These are phyloP conservation scores for Chloropicon primus DNA, from an alignment of 139 green algal species.

Conservation along the genomic window DNA sequence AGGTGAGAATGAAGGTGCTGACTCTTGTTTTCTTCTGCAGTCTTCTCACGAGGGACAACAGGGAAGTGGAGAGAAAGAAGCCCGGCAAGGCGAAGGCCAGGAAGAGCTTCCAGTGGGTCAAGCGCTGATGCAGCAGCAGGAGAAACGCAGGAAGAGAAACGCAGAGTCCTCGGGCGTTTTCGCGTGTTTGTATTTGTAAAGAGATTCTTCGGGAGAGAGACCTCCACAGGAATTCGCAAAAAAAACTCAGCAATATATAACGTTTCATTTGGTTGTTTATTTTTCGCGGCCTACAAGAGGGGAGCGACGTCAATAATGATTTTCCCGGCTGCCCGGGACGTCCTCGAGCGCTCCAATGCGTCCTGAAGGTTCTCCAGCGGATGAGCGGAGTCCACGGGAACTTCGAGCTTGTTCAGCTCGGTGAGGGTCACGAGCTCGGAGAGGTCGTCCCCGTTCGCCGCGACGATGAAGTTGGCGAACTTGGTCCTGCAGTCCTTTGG, in stretches of 20 bases:
- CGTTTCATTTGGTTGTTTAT: too few relatives aligned
- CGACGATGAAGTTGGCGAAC: not conserved
- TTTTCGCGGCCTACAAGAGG: too few relatives aligned
- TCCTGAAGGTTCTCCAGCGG: not conserved
- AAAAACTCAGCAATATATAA: too few relatives aligned
- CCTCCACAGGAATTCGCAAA: too few relatives aligned
- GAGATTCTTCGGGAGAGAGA: not conserved
- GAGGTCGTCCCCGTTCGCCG: not conserved
- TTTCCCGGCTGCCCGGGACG: not conserved
- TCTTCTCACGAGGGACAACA: slow-evolving; percentile 55
- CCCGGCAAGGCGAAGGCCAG: slow-evolving; percentile 62
- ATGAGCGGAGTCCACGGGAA: not conserved
- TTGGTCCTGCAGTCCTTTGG: not conserved
- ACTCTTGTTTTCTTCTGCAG: not conserved
- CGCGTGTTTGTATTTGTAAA: not conserved
- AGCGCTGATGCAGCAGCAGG: slow-evolving; percentile 39
- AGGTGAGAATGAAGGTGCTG: slow-evolving; percentile 37
- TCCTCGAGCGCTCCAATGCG: not conserved
- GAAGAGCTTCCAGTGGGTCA: slow-evolving; percentile 78
- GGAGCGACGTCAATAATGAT: not conserved
- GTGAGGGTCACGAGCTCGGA: not conserved
- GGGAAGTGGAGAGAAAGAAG: slow-evolving; percentile 93
- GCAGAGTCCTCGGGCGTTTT: too few relatives aligned
- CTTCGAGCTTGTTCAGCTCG: not conserved
- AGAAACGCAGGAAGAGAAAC: too few relatives aligned